Percentiles rank a stretch among this genome's conserved stretches.
Conservation (phyloP, 768 basidiomycete genomes). For the Mycena pura region DNA sequence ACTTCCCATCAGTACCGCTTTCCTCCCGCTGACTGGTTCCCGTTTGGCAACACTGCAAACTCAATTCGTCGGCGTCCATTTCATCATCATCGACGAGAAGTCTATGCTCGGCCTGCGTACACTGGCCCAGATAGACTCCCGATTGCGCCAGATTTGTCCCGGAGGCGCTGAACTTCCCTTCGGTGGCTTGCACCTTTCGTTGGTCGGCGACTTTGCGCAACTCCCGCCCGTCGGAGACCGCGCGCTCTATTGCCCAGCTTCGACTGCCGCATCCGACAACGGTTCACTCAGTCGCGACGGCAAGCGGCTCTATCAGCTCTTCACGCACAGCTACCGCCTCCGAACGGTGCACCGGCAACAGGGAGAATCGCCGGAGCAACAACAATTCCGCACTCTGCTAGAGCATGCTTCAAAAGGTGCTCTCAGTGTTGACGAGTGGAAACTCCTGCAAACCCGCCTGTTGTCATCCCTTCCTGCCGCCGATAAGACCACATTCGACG, state of each 20-base stretch:
- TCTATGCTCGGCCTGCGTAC: conserved; percentile 8
- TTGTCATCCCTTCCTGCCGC: not conserved
- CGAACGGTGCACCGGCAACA: conserved; percentile 9
- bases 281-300: not conserved
- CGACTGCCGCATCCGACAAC: too few relatives aligned
- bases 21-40: conserved; percentile 7
- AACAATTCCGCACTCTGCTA: not conserved
- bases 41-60: conserved; percentile 4
- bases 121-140: conserved; percentile 10
- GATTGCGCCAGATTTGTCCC: conserved; percentile 12
- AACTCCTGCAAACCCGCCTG: not conserved
- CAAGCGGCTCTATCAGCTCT: conserved; percentile 12
- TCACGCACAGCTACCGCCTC: conserved; percentile 7
- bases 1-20: not conserved
- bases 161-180: not conserved
- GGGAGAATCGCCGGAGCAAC: conserved; percentile 9
- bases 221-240: conserved; percentile 20
- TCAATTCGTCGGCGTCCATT: conserved; percentile 3
- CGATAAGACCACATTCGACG: not conserved
- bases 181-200: conserved; percentile 9
- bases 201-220: conserved; percentile 23
- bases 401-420: conserved; percentile 12
- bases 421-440: conserved; percentile 9
- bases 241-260: conserved; percentile 6
- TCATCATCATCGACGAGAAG: conserved; percentile 15